Conservation (phyloP, 768 basidiomycete genomes). For the Kwoniella sp. region DNA sequence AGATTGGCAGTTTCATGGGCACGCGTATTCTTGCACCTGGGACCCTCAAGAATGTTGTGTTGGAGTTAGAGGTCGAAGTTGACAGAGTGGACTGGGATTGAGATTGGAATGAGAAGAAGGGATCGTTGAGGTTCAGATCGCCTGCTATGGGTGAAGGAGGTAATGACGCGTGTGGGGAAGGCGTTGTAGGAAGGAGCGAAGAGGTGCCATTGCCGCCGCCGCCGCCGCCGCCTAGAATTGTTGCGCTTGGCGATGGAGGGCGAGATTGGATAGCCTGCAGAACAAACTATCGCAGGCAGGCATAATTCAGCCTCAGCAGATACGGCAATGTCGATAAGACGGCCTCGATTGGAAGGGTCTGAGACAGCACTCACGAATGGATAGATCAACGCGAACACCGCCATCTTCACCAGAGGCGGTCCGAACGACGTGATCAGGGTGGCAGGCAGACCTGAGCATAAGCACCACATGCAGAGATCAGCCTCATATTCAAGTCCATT, state of each 20-base stretch:
- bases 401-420: constrained; percentile 49
- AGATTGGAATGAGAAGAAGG: constrained; percentile 29
- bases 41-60: background rate
- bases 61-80: background rate
- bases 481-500: too few relatives aligned
- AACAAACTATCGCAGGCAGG: constrained; percentile 34
- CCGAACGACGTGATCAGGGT: constrained; percentile 50
- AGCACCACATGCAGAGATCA: too few relatives aligned
- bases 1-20: constrained; percentile 35
- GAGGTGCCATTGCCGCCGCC: too few relatives aligned
- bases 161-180: constrained; percentile 37
- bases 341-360: background rate
- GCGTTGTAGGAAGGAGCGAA: constrained; percentile 33
- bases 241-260: constrained; percentile 30
- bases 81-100: too few relatives aligned
- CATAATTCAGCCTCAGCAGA: background rate
- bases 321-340: background rate
- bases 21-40: background rate
- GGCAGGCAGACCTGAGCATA: constrained; percentile 34
- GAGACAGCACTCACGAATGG: constrained; percentile 42
- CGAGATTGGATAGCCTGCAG: constrained; percentile 53
- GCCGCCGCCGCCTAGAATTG: background rate
- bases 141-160: constrained; percentile 31
- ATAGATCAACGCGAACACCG: constrained; percentile 53
- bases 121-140: constrained; percentile 20